Evolutionary conservation across 768 basidiomycete species (phyloP).

Genomic region (Suillus variegatus): DNA sequence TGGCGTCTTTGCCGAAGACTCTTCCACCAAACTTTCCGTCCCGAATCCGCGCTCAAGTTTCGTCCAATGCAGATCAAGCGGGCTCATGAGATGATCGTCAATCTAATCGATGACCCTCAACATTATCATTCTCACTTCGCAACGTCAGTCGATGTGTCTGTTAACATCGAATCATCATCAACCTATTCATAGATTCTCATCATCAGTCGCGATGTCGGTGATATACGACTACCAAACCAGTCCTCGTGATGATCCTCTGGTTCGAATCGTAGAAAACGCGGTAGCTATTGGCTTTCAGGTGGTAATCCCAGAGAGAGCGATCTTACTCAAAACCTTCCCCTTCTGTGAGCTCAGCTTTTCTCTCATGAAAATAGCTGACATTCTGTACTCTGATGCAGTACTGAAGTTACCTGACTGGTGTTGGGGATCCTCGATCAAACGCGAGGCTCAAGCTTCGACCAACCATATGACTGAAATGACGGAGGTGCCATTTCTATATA

Average conservation of each 20-base stretch:
- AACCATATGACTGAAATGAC: no score
- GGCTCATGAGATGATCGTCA: constrained; percentile 28
- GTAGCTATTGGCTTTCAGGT: not conserved
- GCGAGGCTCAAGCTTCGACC: no score
- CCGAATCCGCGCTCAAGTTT: constrained; percentile 26
- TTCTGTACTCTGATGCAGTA: no score
- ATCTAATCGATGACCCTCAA: constrained; percentile 30
- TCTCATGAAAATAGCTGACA: no score
- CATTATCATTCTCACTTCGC: constrained; percentile 26
- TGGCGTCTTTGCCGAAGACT: constrained; percentile 33
- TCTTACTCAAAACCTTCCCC: constrained; percentile 1
- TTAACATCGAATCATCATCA: no score
- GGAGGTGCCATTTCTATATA: no score
- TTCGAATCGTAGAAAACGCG: constrained; percentile 7
- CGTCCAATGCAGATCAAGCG: constrained; percentile 26
- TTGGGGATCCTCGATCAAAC: no score
- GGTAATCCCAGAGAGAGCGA: constrained; percentile 9
- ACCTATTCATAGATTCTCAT: constrained; percentile 25
- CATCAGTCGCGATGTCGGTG: constrained; percentile 26
- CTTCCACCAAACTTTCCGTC: constrained; percentile 40
- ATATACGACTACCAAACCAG: constrained; percentile 20
- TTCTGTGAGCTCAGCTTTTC: no score
- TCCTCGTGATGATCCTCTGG: constrained; percentile 14
- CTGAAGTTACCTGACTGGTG: no score
- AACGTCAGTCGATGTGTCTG: constrained; percentile 4